A percentile compares a stretch with the other conserved stretches of the same genome.
Conservation (phyloP, 371 early-diverging fungal species). For the Syncephalastrum racemosum region DNA sequence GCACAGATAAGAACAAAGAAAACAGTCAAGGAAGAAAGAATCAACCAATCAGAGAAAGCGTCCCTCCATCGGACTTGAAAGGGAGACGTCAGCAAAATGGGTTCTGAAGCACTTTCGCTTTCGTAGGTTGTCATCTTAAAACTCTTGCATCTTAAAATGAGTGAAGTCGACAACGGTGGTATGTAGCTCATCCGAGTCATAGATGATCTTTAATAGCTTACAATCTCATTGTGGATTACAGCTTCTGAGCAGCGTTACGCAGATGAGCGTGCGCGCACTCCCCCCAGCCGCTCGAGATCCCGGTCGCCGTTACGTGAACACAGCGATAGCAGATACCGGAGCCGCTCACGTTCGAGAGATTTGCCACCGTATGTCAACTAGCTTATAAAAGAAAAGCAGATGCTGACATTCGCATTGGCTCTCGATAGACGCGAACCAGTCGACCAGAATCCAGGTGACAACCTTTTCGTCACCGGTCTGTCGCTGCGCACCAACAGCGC, state of each 20-base stretch:
- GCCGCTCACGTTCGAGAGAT: slow-evolving; percentile 50
- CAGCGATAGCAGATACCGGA: slow-evolving; percentile 48
- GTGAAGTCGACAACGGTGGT: slow-evolving; percentile 21
- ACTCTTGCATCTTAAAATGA: slow-evolving; percentile 10
- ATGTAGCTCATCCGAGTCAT: background rate
- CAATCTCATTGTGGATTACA: too few relatives aligned
- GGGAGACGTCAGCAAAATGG: too few relatives aligned
- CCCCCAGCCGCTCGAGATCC: slow-evolving; percentile 47
- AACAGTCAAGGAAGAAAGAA: too few relatives aligned
- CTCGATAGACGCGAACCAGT: slow-evolving; percentile 23
- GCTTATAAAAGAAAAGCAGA: background rate
- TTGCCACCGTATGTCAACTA: slow-evolving; percentile 19
- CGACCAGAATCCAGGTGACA: slow-evolving; percentile 72
- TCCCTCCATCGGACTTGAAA: too few relatives aligned
- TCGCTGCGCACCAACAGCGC: slow-evolving; percentile 56
- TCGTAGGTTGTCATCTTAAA: too few relatives aligned
- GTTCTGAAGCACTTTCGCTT: too few relatives aligned
- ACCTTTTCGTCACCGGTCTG: slow-evolving; percentile 77
- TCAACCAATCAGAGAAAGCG: too few relatives aligned
- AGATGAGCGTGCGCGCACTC: slow-evolving; percentile 47
- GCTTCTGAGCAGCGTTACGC: slow-evolving; percentile 34
- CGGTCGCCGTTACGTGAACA: slow-evolving; percentile 48
- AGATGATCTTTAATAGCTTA: too few relatives aligned
- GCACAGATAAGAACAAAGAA: too few relatives aligned
- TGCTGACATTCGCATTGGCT: slow-evolving; percentile 8